phyloP scores from a whole-genome alignment of 169 alveolate species.

The Blepharisma undulans region DNA sequence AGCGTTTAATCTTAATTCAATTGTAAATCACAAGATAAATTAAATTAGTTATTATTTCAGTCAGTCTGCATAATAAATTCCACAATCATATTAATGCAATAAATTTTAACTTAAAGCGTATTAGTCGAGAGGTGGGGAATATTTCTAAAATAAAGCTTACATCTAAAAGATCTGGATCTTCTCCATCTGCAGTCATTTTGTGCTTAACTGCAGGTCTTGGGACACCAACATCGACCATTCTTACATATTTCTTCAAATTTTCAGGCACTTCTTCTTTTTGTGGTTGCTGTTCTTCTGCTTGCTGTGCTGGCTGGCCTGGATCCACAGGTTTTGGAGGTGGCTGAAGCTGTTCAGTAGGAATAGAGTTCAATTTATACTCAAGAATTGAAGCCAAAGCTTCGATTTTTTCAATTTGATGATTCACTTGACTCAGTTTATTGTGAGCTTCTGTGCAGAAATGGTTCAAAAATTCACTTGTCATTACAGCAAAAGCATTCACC shows the following conservation, averaged over 20 bases:
- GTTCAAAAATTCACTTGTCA: constrained; percentile 18
- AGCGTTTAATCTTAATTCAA: background rate
- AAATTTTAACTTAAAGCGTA: background rate
- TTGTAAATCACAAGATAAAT: background rate
- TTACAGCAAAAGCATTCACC: constrained; percentile 11
- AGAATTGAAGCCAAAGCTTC: constrained; percentile 22
- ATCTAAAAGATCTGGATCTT: background rate
- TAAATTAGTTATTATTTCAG: no score
- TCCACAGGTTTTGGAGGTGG: background rate
- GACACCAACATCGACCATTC: constrained; percentile 28
- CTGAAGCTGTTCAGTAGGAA: background rate
- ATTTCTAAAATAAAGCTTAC: background rate
- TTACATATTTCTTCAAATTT: background rate
- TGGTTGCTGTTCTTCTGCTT: background rate
- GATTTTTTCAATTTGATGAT: constrained; percentile 25
- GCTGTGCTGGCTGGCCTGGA: background rate
- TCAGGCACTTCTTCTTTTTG: constrained; percentile 23
- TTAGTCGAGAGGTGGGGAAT: background rate
- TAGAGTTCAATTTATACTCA: constrained; percentile 20
- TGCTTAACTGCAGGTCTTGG: constrained; percentile 35
- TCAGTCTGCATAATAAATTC: background rate
- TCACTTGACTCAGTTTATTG: background rate
- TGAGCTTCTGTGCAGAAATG: constrained; percentile 33
- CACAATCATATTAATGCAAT: background rate
- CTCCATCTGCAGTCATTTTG: constrained; percentile 29